Base-by-base conservation (phyloP, 2,329 filamentous ascomycete species). In the Pestalotiopsis sp. region DNA sequence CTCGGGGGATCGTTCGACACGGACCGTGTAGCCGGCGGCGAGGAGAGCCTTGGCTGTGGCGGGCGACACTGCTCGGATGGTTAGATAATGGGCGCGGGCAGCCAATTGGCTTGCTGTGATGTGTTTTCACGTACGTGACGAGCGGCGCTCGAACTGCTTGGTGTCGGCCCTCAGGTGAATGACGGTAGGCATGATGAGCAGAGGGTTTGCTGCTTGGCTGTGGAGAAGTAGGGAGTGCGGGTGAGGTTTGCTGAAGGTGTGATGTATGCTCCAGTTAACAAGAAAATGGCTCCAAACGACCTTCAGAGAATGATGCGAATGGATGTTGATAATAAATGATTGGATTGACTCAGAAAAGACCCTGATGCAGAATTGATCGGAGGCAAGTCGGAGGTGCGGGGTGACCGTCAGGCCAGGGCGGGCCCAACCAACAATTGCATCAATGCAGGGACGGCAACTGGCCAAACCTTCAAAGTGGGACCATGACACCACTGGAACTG, bases 21-120 rank as follows among this genome's bases (percentile, higher is more conserved):
- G 87, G 73, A 94, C 86, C 27, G 84, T 84, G 78, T 93, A 93
- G 70, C 91, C 91, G 55, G 90, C 90, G 71, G 92, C 86, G 66
- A 93, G 82, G 66, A 93, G 86, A 65, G 85, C 84, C 80, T 90
- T 89, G 72, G 87, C 81, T 4, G 80, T 81, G 31, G 76, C 74
- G 31, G 80, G 80, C 12, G 81, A 77, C 65, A 79, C 57, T 59
- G 57, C n/a, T 23, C 12, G 3, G 71, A 17, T 14, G n/a, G 57
- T 59, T 59, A 59, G 57, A 58, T 6, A 23, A 52, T 9, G 45
- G 13, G 66, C 77, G 20, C 57, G 25, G 25, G 14, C 31, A 36
- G 20, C 12, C 57, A 59, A 59, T 6, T 23, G 14, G 20, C 6
- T 25, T 23, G 23, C 12, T 27, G 57, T 4, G 14, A 23, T 58